Base-by-base conservation (phyloP, 495 filamentous ascomycete species). In the Lophiostoma macrostomum region DNA sequence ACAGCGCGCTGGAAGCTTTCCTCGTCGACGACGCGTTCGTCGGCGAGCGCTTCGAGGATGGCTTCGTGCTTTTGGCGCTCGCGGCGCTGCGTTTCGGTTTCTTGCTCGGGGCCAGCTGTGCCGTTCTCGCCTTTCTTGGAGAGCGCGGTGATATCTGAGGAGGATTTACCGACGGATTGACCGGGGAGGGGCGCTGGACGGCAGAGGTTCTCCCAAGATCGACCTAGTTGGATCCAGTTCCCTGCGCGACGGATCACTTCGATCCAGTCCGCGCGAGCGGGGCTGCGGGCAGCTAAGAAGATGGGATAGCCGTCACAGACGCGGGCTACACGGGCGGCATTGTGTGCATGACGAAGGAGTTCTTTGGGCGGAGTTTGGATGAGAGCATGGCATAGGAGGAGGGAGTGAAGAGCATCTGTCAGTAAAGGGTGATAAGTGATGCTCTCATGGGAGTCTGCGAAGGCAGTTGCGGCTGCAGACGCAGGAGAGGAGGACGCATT, bases 361-460 rank as follows among this genome's bases (percentile, higher is more conserved):
- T 89, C 86, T 40, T 82, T 87, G 14, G 78, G 67, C 0, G 86
- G 82, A 1, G 86, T 91, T 64, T 89, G 86, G 12, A 88, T 69
- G 8, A 91, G 79, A 25, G 76, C 74, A 64, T 91, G 87, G 57
- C 80, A 82, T 35, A 91, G 74, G 18, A 91, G 81, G 12, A 90
- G 69, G 19, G 82, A 80, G 66, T 91, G 87, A 0, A 91, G 75
- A 3, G 83, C 83, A 48, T 91, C 87, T 4, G 81, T 82, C 16
- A 90, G 73, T 1, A 91, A 75, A 0, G 87, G 87, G 58, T 91
- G 87, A 64, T 87, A 91, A 13, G 86, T 90, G 3, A 90, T 73
- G 28, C 79, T 76, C 69, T 90, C 87, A 27, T 80, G 72, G 44
- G 67, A 64, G 60, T 77, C 11, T 61, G 71, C 47, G 63, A 77